A percentile compares a stretch with the other conserved stretches of the same genome.
Evolutionary conservation across 2,329 filamentous ascomycete genomes (phyloP).

Genomic region (Verticillium nubilum): DNA sequence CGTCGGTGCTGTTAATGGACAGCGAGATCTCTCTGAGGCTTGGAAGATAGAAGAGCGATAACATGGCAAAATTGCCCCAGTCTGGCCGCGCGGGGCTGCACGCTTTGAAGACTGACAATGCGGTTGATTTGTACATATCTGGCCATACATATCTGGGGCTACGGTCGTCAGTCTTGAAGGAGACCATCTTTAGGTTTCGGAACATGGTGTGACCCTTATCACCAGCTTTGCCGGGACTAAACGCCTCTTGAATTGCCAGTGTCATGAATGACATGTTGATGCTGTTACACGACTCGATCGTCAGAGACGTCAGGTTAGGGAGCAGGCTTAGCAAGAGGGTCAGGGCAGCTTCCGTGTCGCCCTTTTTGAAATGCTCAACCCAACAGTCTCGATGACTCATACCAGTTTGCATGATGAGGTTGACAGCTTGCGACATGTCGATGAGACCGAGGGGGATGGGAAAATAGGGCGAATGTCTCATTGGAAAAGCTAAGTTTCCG

Average conservation of each 20-base stretch:
- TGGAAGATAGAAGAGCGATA: neutral
- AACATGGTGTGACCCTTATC: neutral
- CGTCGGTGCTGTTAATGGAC: neutral
- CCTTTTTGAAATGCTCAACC: neutral
- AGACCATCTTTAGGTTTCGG: neutral
- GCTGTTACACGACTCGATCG: neutral
- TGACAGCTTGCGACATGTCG: neutral
- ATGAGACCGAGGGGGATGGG: neutral
- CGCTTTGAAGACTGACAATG: neutral
- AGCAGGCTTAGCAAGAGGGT: neutral
- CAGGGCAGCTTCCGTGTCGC: neutral
- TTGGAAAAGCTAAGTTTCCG: neutral
- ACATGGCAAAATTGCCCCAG: neutral
- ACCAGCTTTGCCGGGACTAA: neutral
- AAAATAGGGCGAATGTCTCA: neutral
- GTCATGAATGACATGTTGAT: neutral
- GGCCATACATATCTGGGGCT: neutral
- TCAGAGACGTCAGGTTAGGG: neutral
- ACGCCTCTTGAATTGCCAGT: neutral
- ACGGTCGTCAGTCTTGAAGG: neutral
- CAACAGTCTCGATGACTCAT: neutral
- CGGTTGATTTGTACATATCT: neutral
- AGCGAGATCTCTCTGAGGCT: neutral
- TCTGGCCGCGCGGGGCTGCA: neutral
- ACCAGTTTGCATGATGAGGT: neutral